Percentiles rank a stretch among this genome's conserved stretches.
These are phyloP conservation scores for Rutstroemia sp. DNA, from an alignment of 2,329 filamentous ascomycete species.

Conservation along the genomic window DNA sequence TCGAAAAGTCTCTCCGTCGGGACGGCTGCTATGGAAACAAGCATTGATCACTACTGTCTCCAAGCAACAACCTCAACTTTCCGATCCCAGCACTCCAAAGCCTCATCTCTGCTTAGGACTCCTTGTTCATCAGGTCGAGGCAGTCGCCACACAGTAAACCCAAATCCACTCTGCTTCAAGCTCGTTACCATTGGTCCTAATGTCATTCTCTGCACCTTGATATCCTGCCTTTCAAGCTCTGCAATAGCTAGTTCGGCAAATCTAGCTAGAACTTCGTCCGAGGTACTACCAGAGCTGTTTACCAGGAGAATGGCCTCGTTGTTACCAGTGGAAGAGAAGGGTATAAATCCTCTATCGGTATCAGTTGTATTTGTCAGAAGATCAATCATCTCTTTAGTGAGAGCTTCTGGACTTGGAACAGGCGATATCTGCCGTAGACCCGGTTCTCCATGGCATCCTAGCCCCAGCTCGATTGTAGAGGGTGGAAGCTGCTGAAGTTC, in stretches of 20 bases:
- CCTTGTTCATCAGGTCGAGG: neutral
- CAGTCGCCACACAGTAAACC: neutral
- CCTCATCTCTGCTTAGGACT: constrained; percentile 12
- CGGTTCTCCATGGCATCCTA: constrained; percentile 18
- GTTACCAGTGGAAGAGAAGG: neutral
- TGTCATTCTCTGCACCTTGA: constrained; percentile 18
- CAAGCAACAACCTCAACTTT: constrained; percentile 20
- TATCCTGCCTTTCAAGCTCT: constrained; percentile 16
- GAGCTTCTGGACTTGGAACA: neutral
- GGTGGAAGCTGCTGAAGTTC: constrained; percentile 21
- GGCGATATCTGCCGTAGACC: neutral
- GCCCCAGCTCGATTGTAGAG: constrained; percentile 33
- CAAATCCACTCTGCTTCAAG: neutral
- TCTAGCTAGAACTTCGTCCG: constrained; percentile 21
- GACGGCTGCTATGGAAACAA: neutral
- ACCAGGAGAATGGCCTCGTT: constrained; percentile 21
- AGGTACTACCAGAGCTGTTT: constrained; percentile 22
- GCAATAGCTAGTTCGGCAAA: constrained; percentile 23
- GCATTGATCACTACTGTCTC: constrained; percentile 16
- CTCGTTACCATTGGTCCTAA: neutral
- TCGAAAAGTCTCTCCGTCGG: neutral
- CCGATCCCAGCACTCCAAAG: constrained; percentile 18
- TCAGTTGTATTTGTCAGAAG: neutral
- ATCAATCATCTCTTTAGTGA: neutral
- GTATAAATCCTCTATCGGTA: neutral